Percentiles rank a stretch among this genome's conserved stretches.
phyloP scores from a whole-genome alignment of 1,284 basidiomycete genomes.

The Ceratobasidium sp. region DNA sequence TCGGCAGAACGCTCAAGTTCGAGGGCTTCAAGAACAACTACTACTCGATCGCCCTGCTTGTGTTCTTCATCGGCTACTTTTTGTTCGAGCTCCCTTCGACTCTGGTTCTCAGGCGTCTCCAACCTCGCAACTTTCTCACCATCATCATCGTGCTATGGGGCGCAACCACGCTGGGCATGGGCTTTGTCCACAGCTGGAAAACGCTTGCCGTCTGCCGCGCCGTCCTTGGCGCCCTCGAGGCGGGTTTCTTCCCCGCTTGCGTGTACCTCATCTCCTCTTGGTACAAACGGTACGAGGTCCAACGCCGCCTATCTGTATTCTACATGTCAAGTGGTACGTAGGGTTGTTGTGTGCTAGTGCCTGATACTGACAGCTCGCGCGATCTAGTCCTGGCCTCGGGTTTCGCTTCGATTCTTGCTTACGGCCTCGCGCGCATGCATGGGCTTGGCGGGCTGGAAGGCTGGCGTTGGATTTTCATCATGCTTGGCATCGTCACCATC shows the following conservation, averaged over 20 bases:
- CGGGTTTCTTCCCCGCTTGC: constrained; percentile 50
- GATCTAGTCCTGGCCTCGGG: constrained; percentile 47
- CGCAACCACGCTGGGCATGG: constrained; percentile 55
- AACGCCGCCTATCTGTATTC: constrained; percentile 53
- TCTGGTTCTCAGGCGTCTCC: constrained; percentile 54
- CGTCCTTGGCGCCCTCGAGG: constrained; percentile 55
- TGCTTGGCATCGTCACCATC: constrained; percentile 52
- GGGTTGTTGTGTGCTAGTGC: background rate
- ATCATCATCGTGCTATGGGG: constrained; percentile 52
- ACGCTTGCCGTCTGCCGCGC: constrained; percentile 55
- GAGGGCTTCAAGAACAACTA: constrained; percentile 48
- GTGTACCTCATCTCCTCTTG: constrained; percentile 58
- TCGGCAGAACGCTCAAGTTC: constrained; percentile 50
- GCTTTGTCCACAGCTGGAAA: constrained; percentile 52
- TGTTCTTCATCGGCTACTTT: constrained; percentile 54
- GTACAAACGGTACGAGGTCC: constrained; percentile 59
- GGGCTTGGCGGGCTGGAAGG: constrained; percentile 48
- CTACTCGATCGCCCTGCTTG: constrained; percentile 53
- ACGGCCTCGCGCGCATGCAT: constrained; percentile 51
- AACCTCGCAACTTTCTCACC: constrained; percentile 53
- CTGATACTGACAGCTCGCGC: background rate
- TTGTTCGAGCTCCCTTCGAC: constrained; percentile 51
- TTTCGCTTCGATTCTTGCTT: constrained; percentile 57
- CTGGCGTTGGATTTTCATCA: constrained; percentile 51
- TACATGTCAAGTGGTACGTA: constrained; percentile 52